Evolutionary conservation across 2,329 filamentous ascomycete genomes (phyloP).

Genomic region (Dryadomyces quercus-mongolicae): DNA sequence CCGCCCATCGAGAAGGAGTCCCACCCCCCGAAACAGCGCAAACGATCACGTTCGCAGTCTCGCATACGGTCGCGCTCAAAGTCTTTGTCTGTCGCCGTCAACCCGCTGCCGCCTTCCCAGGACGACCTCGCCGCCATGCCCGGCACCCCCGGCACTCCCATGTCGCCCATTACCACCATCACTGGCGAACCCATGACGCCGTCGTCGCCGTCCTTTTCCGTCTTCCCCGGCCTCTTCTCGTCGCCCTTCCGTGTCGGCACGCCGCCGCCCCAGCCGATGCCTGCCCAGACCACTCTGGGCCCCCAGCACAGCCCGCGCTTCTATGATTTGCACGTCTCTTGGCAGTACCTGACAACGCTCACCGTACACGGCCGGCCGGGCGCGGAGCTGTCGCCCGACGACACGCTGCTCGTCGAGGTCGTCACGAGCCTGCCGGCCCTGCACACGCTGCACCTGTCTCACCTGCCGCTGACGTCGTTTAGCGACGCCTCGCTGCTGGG

Average conservation of each 20-base stretch:
- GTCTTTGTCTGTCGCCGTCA: not conserved
- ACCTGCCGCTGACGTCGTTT: slow-evolving; percentile 43
- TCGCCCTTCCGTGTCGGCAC: not conserved
- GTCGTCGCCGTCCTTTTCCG: not conserved
- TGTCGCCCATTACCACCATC: not conserved
- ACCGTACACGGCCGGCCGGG: slow-evolving; percentile 47
- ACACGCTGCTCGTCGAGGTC: slow-evolving; percentile 37
- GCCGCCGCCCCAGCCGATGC: not conserved
- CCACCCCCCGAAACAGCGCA: not conserved
- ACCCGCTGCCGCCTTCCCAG: not conserved
- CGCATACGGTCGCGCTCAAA: not conserved
- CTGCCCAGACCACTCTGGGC: slow-evolving; percentile 16
- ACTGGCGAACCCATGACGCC: not conserved
- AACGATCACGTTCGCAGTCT: not conserved
- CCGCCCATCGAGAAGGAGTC: slow-evolving; percentile 4
- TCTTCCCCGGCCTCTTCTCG: not conserved
- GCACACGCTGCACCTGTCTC: slow-evolving; percentile 46
- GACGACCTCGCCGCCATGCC: not conserved
- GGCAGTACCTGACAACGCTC: slow-evolving; percentile 42
- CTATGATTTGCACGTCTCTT: slow-evolving; percentile 35
- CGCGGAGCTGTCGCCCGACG: slow-evolving; percentile 37
- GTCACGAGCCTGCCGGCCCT: slow-evolving; percentile 40
- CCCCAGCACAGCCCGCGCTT: slow-evolving; percentile 22
- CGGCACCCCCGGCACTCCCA: not conserved
- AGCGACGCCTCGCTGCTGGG: slow-evolving; percentile 41